Evolutionary conservation across 1,284 basidiomycete genomes (phyloP), one percentile per base, ranked within the genome.

Genomic region (Tausonia pullulans): DNA sequence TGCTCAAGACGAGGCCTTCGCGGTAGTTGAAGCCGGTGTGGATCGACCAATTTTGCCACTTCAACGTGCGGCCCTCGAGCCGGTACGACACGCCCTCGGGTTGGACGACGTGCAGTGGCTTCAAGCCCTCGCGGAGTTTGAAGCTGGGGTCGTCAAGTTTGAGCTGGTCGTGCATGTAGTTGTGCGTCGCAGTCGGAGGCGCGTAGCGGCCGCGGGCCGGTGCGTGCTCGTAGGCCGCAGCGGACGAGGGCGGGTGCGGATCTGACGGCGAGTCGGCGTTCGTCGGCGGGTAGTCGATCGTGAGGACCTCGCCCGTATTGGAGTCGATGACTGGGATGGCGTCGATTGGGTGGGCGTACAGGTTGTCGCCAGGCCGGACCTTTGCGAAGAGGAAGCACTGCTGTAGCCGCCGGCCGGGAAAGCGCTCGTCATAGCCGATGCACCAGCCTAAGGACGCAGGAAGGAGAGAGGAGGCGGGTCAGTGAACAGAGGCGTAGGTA

Each of bases 51-150:
- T 56, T 56, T 41, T 56, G 54, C 54, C 54, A 56, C 54, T 56
- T 56, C 45, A 75, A 66, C n/a, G 83, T 82, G 69, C 90, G 78
- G 0, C 90, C 92, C 60, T 85, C 81, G 74, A 95, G 81, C 73
- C 81, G 87, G 80, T 95, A 96, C 70, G 87, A 89, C 8, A 94
- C 90, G 54, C 93, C 93, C 68, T 95, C 87, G 1, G 91, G 91
- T 75, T 97, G 94, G 1, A 87, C 74, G 70, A 96, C 79, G 70
- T 90, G 86, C 58, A 95, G 78, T 3, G 93, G 91, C 75, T 91
- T 94, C 68, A 94, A 61, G 69, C 87, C 88, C 40, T 82, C 79
- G 14, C 91, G 81, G 39, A 68, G 63, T 69, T 83, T 84, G 76
- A 82, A 87, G 8, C 79, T 43, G 3, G 54, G 54, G 54, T 56